phyloP scores from a whole-genome alignment of 805 yeast species.

The Metschnikowia matae region DNA sequence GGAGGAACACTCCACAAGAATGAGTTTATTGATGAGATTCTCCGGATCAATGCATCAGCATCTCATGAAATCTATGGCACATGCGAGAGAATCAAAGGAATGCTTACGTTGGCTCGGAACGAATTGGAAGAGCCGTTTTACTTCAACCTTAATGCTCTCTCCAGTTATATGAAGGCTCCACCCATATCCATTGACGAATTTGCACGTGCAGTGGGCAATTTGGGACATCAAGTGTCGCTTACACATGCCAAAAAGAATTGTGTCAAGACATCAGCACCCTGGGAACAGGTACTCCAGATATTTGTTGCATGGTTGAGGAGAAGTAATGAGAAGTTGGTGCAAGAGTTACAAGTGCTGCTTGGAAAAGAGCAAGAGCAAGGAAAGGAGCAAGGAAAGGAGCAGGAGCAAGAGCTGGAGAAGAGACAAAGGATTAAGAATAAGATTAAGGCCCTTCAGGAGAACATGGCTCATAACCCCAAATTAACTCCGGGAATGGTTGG shows the following conservation, averaged over 20 bases:
- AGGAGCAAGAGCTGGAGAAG: conserved; percentile 14
- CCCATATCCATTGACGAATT: conserved; percentile 75
- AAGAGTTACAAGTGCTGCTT: conserved; percentile 16
- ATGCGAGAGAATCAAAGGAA: conserved; percentile 79
- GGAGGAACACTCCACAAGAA: conserved; percentile 71
- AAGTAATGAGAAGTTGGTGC: conserved; percentile 27
- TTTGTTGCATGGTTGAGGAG: conserved; percentile 54
- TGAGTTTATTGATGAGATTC: conserved; percentile 61
- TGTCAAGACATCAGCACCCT: conserved; percentile 87
- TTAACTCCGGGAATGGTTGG: conserved; percentile 46
- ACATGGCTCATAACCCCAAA: conserved; percentile 39
- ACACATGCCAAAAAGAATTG: conserved; percentile 88
- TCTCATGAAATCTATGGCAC: conserved; percentile 68
- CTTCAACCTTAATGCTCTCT: conserved; percentile 71
- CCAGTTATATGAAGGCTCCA: conserved; percentile 73
- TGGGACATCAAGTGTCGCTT: conserved; percentile 76
- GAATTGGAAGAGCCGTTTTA: conserved; percentile 75
- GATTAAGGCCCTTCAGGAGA: conserved; percentile 22
- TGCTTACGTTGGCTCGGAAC: conserved; percentile 77
- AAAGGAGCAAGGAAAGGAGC: conserved; percentile 6
- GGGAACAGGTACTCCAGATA: conserved; percentile 71
- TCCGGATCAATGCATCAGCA: conserved; percentile 49
- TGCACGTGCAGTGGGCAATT: conserved; percentile 76
- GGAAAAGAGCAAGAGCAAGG: conserved; percentile 8
- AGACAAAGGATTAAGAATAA: conserved; percentile 11